A percentile compares a stretch with the other conserved stretches of the same genome.
Evolutionary conservation across 805 yeast genomes (phyloP).

Genomic region (Sungouiella blattae): DNA sequence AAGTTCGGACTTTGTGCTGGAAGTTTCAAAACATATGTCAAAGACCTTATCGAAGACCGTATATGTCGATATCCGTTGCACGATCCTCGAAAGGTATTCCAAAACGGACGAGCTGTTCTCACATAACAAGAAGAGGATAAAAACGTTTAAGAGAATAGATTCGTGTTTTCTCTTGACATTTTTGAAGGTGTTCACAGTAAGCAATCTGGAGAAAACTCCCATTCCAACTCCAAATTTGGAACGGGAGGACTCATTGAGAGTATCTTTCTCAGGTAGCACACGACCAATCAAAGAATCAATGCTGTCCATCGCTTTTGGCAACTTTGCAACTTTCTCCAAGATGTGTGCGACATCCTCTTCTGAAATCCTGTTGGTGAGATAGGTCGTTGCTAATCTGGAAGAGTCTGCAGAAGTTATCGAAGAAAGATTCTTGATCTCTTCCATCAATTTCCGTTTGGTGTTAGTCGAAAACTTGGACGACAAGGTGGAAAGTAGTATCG

Average conservation of each 20-base stretch:
- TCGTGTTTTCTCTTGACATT: conserved; percentile 28
- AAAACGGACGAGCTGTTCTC: conserved; percentile 28
- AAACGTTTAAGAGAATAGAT: conserved; percentile 24
- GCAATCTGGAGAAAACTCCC: conserved; percentile 22
- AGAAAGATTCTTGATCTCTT: conserved; percentile 11
- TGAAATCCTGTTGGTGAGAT: conserved; percentile 23
- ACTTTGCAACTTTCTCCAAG: conserved; percentile 21
- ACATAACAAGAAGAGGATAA: conserved; percentile 29
- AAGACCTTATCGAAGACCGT: conserved; percentile 21
- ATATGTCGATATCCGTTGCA: conserved; percentile 25
- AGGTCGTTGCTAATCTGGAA: conserved; percentile 20
- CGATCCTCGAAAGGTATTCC: conserved; percentile 20
- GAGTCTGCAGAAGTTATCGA: conserved; percentile 16
- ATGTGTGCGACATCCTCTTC: conserved; percentile 19
- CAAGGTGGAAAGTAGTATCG: conserved; percentile 19
- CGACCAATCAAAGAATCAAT: conserved; percentile 22
- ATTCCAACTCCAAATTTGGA: conserved; percentile 12
- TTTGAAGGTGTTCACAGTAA: conserved; percentile 24
- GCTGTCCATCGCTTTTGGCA: conserved; percentile 24
- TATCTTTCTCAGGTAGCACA: too few relatives aligned
- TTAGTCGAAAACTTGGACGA: conserved; percentile 26
- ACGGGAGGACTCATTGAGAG: conserved; percentile 1
- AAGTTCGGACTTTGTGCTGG: conserved; percentile 10
- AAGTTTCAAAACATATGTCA: conserved; percentile 22
- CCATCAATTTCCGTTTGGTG: conserved; percentile 22